phyloP scores from a whole-genome alignment of 805 yeast genomes.

The Candida krabiensis region DNA sequence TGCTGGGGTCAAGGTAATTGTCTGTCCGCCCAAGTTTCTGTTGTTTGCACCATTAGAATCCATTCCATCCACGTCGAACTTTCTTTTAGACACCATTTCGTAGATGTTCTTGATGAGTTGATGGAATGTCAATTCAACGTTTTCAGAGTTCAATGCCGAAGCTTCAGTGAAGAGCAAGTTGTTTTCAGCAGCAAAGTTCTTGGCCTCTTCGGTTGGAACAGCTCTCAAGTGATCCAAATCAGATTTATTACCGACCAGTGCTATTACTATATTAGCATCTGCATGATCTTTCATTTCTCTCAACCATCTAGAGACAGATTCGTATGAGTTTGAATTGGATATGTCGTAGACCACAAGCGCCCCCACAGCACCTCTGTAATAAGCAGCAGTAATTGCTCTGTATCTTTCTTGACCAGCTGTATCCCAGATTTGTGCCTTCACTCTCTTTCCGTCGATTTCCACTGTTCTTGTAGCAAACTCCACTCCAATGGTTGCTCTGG shows the following conservation, averaged over 20 bases:
- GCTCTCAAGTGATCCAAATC: conserved; percentile 93
- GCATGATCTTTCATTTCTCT: conserved; percentile 91
- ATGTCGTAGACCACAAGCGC: conserved; percentile 95
- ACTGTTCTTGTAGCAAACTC: conserved; percentile 97
- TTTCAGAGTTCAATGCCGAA: conserved; percentile 89
- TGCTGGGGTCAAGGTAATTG: conserved; percentile 89
- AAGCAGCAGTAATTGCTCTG: conserved; percentile 96
- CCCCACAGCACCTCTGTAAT: conserved; percentile 97
- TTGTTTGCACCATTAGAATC: conserved; percentile 35
- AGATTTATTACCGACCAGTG: conserved; percentile 87
- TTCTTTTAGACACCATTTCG: conserved; percentile 92
- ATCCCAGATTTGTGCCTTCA: conserved; percentile 95
- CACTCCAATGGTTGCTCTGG: conserved; percentile 94
- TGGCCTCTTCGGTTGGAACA: conserved; percentile 97
- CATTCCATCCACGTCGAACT: conserved; percentile 80
- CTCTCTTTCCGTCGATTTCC: conserved; percentile 78
- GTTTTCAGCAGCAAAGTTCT: conserved; percentile 90
- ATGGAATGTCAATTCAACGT: conserved; percentile 92
- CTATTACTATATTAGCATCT: conserved; percentile 92
- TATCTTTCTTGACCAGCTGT: conserved; percentile 99
- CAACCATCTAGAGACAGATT: conserved; percentile 83
- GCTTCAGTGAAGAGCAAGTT: conserved; percentile 93
- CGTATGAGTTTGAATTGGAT: conserved; percentile 84
- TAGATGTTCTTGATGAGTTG: conserved; percentile 90
- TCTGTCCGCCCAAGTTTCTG: conserved; percentile 77